Percentiles rank a stretch among this genome's conserved stretches.
Conservation (phyloP, 768 basidiomycete genomes). For the Lenzites betulinus region DNA sequence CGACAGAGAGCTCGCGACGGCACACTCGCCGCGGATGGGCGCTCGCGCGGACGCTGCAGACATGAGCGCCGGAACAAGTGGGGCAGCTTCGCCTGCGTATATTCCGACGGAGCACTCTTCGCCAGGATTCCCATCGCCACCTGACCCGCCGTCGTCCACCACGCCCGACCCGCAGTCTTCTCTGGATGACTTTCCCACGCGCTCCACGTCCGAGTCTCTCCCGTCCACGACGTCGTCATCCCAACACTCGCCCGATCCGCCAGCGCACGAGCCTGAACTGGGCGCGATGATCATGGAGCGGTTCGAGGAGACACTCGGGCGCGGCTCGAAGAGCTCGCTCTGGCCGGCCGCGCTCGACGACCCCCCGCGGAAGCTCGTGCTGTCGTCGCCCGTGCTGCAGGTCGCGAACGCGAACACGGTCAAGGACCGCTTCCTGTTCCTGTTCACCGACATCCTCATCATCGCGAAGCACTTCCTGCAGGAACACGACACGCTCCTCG, state of each 20-base stretch:
- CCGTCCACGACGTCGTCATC: constrained; percentile 64
- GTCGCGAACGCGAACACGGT: constrained; percentile 92
- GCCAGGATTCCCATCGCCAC: constrained; percentile 35
- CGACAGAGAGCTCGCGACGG: constrained; percentile 1
- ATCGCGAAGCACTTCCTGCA: constrained; percentile 87
- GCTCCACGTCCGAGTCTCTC: constrained; percentile 71
- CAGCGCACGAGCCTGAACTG: constrained; percentile 39
- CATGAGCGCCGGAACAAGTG: constrained; percentile 15
- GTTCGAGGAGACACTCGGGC: constrained; percentile 69
- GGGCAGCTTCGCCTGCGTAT: constrained; percentile 22
- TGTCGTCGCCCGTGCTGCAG: constrained; percentile 87
- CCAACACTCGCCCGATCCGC: constrained; percentile 53
- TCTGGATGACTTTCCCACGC: constrained; percentile 67
- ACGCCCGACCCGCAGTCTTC: constrained; percentile 83
- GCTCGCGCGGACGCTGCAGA: constrained; percentile 12
- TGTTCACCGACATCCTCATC: constrained; percentile 95
- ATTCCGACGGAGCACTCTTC: constrained; percentile 22
- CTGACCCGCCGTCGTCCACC: constrained; percentile 60
- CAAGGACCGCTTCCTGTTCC: constrained; percentile 94
- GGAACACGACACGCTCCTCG: constrained; percentile 64
- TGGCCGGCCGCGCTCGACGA: constrained; percentile 75
- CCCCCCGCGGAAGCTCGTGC: constrained; percentile 82
- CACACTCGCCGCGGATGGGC: constrained; percentile 4
- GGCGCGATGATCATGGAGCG: constrained; percentile 63
- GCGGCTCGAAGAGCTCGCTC: constrained; percentile 55